phyloP scores from a whole-genome alignment of 352 stramenopile species.

The Pythium rishiriense region DNA sequence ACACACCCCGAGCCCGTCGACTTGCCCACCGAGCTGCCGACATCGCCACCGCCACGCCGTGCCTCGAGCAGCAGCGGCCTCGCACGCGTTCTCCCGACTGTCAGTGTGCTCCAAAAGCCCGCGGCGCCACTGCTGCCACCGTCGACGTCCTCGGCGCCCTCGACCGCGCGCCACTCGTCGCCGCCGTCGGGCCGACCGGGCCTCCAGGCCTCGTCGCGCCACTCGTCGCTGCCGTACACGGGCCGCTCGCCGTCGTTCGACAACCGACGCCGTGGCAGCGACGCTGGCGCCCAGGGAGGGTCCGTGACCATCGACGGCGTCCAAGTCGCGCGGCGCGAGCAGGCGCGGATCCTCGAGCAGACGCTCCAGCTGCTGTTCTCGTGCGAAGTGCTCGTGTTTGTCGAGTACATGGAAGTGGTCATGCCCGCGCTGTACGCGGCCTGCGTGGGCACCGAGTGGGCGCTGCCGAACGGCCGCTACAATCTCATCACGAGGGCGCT shows the following conservation, averaged over 20 bases:
- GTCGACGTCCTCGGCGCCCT: neutral
- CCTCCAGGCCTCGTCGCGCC: too few species aligned
- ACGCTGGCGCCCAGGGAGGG: neutral
- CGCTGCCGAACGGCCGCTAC: conserved; percentile 17
- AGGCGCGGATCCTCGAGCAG: conserved; percentile 29
- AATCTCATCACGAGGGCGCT: conserved; percentile 10
- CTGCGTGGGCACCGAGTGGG: conserved; percentile 6
- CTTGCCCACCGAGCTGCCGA: neutral
- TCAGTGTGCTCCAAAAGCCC: neutral
- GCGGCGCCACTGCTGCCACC: neutral
- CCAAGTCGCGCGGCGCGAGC: conserved; percentile 18
- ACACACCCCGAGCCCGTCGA: neutral
- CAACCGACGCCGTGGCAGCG: neutral
- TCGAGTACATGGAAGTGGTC: conserved; percentile 28
- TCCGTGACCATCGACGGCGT: conserved; percentile 21
- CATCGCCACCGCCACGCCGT: neutral
- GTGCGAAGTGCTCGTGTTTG: conserved; percentile 2
- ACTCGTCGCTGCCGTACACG: neutral
- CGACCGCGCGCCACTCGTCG: neutral
- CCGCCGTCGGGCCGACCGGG: neutral
- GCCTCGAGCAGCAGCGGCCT: neutral
- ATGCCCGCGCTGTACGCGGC: conserved; percentile 22
- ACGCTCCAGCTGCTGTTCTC: conserved; percentile 30
- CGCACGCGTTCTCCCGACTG: conserved; percentile 3
- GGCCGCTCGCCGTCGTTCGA: neutral